phyloP scores from a whole-genome alignment of 1,284 basidiomycete genomes.

The Ganoderma lucidum region DNA sequence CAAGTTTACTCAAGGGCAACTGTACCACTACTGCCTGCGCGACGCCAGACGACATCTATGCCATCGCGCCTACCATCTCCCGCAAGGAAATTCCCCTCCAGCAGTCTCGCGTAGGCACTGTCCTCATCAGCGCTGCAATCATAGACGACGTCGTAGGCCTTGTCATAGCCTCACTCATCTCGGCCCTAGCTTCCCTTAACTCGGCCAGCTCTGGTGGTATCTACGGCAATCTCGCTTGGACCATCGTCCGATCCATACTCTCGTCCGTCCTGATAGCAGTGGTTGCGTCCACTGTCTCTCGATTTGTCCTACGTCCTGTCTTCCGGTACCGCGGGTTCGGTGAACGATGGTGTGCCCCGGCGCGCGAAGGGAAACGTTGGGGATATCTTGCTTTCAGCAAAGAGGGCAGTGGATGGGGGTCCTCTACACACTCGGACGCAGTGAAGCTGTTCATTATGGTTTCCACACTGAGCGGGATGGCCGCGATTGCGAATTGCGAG shows the following conservation, averaged over 20 bases:
- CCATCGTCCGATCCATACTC: conserved; percentile 50
- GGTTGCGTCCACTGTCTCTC: conserved; percentile 39
- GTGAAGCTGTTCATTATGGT: conserved; percentile 37
- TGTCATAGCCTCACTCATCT: conserved; percentile 56
- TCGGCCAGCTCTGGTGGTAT: conserved; percentile 12
- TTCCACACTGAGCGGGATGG: conserved; percentile 34
- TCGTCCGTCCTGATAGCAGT: conserved; percentile 46
- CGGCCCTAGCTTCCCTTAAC: conserved; percentile 40
- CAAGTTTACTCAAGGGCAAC: background rate
- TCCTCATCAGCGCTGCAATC: conserved; percentile 59
- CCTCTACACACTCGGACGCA: conserved; percentile 35
- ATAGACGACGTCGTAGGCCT: conserved; percentile 64
- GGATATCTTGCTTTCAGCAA: conserved; percentile 14
- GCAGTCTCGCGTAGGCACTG: conserved; percentile 54
- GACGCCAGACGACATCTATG: background rate
- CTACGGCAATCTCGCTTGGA: conserved; percentile 41
- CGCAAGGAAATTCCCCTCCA: conserved; percentile 41
- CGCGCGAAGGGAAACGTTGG: conserved; percentile 32
- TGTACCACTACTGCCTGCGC: background rate
- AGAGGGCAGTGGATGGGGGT: conserved; percentile 31
- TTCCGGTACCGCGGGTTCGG: conserved; percentile 36
- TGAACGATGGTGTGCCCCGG: conserved; percentile 38
- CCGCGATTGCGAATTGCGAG: conserved; percentile 38
- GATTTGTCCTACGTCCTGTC: conserved; percentile 39
- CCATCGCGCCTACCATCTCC: background rate